Conservation (phyloP, 2,329 filamentous ascomycete species). For the Cladosporium sp. region DNA sequence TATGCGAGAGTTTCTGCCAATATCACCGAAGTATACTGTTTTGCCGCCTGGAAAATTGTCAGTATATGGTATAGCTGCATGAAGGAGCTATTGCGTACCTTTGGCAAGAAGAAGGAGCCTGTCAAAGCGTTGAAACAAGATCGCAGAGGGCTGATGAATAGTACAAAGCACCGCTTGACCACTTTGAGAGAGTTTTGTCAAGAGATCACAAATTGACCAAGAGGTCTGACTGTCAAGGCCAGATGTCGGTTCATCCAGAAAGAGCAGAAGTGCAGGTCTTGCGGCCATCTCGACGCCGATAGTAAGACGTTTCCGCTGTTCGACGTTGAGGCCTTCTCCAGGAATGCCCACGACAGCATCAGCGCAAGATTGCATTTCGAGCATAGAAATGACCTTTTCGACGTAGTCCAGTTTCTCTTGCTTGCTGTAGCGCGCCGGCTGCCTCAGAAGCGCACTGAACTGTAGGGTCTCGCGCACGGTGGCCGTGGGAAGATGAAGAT, state of each 20-base stretch:
- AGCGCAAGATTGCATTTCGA: conserved; percentile 61
- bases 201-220: conserved; percentile 59
- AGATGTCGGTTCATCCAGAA: conserved; percentile 55
- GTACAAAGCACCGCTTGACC: conserved; percentile 45
- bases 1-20: conserved; percentile 38
- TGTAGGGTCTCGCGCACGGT: conserved; percentile 53
- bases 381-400: conserved; percentile 60
- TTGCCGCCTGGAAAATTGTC: conserved; percentile 26
- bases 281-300: conserved; percentile 46
- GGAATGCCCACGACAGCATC: conserved; percentile 58
- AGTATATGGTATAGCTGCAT: background rate
- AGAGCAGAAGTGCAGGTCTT: conserved; percentile 55
- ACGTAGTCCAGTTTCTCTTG: conserved; percentile 58
- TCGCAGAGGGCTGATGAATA: conserved; percentile 43
- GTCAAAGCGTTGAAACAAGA: conserved; percentile 44
- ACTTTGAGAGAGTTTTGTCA: conserved; percentile 54
- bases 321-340: conserved; percentile 57
- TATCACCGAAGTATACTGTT: conserved; percentile 46
- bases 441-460: conserved; percentile 55
- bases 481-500: conserved; percentile 53
- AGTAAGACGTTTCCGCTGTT: conserved; percentile 58
- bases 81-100: conserved; percentile 17
- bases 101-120: conserved; percentile 40
- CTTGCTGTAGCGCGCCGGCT: conserved; percentile 50
- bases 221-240: conserved; percentile 61